phyloP scores from a whole-genome alignment of 305 asterid genomes.

The Caryopteris hybrid region DNA sequence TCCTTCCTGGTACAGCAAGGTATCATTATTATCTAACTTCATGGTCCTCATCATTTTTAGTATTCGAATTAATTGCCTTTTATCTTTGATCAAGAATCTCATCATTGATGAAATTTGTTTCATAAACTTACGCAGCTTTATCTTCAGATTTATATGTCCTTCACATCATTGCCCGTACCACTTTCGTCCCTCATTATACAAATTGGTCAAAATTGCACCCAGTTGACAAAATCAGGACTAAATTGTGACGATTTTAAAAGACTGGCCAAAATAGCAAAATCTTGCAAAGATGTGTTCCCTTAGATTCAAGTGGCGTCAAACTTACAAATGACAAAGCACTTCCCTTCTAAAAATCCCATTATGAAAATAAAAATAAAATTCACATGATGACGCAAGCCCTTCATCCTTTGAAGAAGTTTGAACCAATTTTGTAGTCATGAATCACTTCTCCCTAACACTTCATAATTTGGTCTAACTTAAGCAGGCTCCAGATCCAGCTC shows the following conservation, averaged over 20 bases:
- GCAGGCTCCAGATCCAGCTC: conserved; percentile 92
- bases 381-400: too few species aligned
- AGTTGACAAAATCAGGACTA: background rate
- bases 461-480: background rate
- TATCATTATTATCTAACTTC: conserved; percentile 32
- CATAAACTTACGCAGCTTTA: background rate
- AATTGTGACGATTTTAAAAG: too few species aligned
- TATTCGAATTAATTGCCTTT: background rate
- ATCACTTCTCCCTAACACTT: background rate
- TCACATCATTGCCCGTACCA: too few species aligned
- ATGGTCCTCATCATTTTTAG: background rate
- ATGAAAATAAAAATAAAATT: too few species aligned
- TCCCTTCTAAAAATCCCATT: too few species aligned
- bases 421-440: background rate
- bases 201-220: background rate
- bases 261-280: background rate
- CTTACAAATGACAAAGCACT: background rate
- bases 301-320: background rate
- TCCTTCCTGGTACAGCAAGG: conserved; percentile 99
- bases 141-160: background rate
- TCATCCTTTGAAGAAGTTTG: background rate
- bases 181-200: background rate
- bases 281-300: background rate
- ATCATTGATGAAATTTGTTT: background rate
- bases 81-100: background rate